Evolutionary conservation across 1,284 basidiomycete genomes (phyloP).

Genomic region (Cystobasidiaceae sp.): DNA sequence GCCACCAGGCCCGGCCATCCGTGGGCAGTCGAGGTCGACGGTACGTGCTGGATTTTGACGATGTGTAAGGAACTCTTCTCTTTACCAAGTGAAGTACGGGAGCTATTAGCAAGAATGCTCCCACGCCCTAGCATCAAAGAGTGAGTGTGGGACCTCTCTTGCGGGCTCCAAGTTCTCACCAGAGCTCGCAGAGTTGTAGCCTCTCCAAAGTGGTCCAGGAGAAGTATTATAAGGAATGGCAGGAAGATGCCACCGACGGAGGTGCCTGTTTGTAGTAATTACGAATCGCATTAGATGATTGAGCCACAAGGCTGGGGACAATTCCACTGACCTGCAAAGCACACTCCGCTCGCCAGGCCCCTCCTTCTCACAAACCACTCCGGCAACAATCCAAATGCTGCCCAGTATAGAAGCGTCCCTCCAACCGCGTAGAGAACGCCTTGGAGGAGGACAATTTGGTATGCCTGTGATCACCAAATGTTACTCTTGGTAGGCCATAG

Average conservation of each 20-base stretch:
- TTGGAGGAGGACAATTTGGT: constrained; percentile 21
- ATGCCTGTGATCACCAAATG: constrained; percentile 1
- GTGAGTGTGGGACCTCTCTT: background rate
- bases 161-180: background rate
- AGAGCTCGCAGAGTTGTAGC: constrained; percentile 7
- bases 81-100: constrained; percentile 19
- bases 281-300: background rate
- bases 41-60: constrained; percentile 6
- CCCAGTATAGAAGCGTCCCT: constrained; percentile 15
- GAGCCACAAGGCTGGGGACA: no score
- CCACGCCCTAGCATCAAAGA: constrained; percentile 3
- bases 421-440: constrained; percentile 18
- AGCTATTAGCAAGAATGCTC: background rate
- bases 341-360: constrained; percentile 15
- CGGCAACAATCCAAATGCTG: constrained; percentile 3
- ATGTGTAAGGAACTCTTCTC: constrained; percentile 11
- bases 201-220: constrained; percentile 13
- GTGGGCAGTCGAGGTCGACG: background rate
- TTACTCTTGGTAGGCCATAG: background rate
- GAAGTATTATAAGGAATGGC: constrained; percentile 11
- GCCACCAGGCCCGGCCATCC: constrained; percentile 8
- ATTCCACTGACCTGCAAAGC: constrained; percentile 11
- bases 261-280: background rate
- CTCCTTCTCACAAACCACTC: constrained; percentile 25
- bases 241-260: constrained; percentile 24